Conservation (phyloP, 1,284 basidiomycete species). For the Apiotrichum gracile region DNA sequence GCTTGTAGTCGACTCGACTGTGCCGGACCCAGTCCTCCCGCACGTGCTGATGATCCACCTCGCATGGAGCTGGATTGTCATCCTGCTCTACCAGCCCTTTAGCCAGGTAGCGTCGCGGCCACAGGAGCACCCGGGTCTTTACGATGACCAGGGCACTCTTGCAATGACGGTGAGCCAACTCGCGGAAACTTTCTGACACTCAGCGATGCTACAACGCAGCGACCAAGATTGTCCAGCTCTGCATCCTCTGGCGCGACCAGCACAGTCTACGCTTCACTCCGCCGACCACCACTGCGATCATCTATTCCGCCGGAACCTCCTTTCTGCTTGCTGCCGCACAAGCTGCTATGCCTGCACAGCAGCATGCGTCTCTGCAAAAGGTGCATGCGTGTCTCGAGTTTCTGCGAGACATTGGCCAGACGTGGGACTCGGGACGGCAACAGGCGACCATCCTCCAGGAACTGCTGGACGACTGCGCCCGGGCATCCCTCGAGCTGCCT, state of each 20-base stretch:
- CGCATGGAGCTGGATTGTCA: slow-evolving; percentile 59
- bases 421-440: slow-evolving; percentile 8
- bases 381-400: slow-evolving; percentile 4
- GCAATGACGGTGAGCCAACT: slow-evolving; percentile 15
- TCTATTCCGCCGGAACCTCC: slow-evolving; percentile 60
- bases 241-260: slow-evolving; percentile 55
- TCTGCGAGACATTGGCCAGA: slow-evolving; percentile 5
- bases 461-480: slow-evolving; percentile 5
- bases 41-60: slow-evolving; percentile 61
- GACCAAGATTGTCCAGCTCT: slow-evolving; percentile 58
- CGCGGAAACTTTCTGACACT: not conserved
- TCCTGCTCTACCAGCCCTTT: slow-evolving; percentile 61
- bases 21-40: slow-evolving; percentile 52
- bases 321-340: slow-evolving; percentile 14
- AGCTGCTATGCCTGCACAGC: slow-evolving; percentile 2
- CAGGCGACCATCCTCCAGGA: slow-evolving; percentile 9
- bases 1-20: slow-evolving; percentile 50
- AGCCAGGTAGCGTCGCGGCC: slow-evolving; percentile 8
- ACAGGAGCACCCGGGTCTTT: not conserved
- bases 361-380: slow-evolving; percentile 2
- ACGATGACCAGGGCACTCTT: not conserved
- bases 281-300: slow-evolving; percentile 58
- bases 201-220: slow-evolving; percentile 59
- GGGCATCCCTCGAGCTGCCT: slow-evolving; percentile 3
- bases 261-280: slow-evolving; percentile 60